Percentiles rank a stretch among this genome's conserved stretches.
These are phyloP conservation scores for Jatropha podagrica DNA, from an alignment of 441 rosid genomes.

Conservation along the genomic window DNA sequence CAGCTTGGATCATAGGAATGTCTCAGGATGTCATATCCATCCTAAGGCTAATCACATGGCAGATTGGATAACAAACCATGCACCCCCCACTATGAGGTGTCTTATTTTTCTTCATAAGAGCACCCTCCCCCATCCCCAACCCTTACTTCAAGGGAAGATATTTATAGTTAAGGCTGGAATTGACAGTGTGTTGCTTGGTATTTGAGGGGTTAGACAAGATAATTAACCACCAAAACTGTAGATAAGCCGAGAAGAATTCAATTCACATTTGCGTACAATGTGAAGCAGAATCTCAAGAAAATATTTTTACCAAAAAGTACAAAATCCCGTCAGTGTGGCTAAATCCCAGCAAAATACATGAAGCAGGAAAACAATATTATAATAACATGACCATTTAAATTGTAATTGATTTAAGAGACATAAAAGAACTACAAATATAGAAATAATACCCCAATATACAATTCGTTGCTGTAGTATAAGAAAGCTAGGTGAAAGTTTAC, in stretches of 20 bases:
- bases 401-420: background rate
- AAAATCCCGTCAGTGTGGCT: background rate
- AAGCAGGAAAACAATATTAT: background rate
- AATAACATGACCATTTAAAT: background rate
- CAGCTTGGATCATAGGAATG: background rate
- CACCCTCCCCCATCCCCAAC: background rate
- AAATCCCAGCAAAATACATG: background rate
- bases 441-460: background rate
- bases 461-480: background rate
- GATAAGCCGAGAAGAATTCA: background rate
- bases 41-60: too few relatives aligned
- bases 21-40: background rate
- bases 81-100: background rate
- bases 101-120: background rate
- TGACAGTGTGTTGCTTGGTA: background rate
- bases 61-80: background rate
- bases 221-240: background rate
- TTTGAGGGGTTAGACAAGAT: background rate
- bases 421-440: background rate
- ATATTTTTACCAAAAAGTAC: background rate
- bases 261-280: background rate
- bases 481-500: constrained; percentile 31
- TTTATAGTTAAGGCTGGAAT: background rate
- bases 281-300: background rate
- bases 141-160: background rate